These are phyloP conservation scores for Eucalyptus virginea DNA, from an alignment of 345 rosid species.

Conservation along the genomic window DNA sequence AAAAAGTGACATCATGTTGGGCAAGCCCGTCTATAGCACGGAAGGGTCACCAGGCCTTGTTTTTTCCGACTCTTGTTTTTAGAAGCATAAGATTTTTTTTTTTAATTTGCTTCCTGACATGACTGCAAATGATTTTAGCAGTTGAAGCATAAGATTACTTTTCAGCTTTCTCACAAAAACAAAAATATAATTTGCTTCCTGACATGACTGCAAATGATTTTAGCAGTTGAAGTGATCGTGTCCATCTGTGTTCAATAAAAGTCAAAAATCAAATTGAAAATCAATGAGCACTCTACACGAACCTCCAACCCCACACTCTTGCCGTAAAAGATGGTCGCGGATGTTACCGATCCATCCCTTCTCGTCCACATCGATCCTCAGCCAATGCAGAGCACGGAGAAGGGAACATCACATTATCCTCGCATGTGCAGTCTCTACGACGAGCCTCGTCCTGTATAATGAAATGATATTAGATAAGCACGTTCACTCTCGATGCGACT, in stretches of 20 bases:
- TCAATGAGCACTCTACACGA: not conserved
- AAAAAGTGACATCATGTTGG: not conserved
- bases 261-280: not conserved
- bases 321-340: not conserved
- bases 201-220: not conserved
- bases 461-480: not conserved
- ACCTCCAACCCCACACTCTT: not conserved
- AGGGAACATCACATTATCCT: not conserved
- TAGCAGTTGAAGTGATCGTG: not conserved
- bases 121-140: too few relatives aligned
- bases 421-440: not conserved
- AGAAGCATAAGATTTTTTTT: not conserved
- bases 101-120: too few relatives aligned
- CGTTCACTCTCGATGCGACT: not conserved
- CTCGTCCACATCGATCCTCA: not conserved
- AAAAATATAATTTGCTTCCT: not conserved
- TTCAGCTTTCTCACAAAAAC: not conserved
- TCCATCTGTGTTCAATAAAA: not conserved
- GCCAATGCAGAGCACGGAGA: not conserved
- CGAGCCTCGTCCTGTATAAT: not conserved
- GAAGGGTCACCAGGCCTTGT: not conserved
- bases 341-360: not conserved
- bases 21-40: not conserved
- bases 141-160: not conserved
- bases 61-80: not conserved